Evolutionary conservation across 2,329 filamentous ascomycete species (phyloP), one percentile per base, ranked within the genome.

Genomic region (Penicillium palitans): DNA sequence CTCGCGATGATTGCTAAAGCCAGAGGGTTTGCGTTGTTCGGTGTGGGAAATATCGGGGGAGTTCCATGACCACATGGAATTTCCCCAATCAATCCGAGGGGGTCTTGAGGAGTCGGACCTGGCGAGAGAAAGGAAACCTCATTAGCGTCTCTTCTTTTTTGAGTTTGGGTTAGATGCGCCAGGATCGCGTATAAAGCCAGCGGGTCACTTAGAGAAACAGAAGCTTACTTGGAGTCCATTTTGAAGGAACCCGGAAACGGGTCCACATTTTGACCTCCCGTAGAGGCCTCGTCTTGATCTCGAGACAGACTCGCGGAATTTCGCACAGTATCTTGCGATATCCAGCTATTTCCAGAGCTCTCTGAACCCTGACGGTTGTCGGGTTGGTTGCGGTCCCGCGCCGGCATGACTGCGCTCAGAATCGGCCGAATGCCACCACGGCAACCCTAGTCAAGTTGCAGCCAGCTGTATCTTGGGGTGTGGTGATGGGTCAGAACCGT

Each of bases 321-420:
- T 55, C 65, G 75, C 31, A 78, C 65, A 2, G 74, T 78, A 50
- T 77, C 75, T 53, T 78, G 73, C 25, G 76, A 77, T 35, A 69
- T 64, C 64, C 70, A 73, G 64, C 74, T 77, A 47, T 68, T 66
- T 48, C 70, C 75, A 31, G 76, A 75, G 66, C 72, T 75, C 56
- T 72, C 73, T n/a, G 76, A 78, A 56, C 73, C 76, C 65, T 76
- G 72, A 49, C 76, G 72, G 31, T 68, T 65, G 63, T 73, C 69
- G 29, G 68, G 60, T 59, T 65, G 65, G 46, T 74, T 70, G 48
- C 69, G 68, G 55, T 73, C 71, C 49, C 66, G 68, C 64, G 66
- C 66, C 35, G 72, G 68, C 74, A 76, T 76, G 62, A 47, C 67
- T 65, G 62, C 58, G 61, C 60, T 59, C 47, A 57, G 51, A 62